phyloP scores from a whole-genome alignment of 129 eudicot genomes.

The Rutidosis leptorrhynchoides region DNA sequence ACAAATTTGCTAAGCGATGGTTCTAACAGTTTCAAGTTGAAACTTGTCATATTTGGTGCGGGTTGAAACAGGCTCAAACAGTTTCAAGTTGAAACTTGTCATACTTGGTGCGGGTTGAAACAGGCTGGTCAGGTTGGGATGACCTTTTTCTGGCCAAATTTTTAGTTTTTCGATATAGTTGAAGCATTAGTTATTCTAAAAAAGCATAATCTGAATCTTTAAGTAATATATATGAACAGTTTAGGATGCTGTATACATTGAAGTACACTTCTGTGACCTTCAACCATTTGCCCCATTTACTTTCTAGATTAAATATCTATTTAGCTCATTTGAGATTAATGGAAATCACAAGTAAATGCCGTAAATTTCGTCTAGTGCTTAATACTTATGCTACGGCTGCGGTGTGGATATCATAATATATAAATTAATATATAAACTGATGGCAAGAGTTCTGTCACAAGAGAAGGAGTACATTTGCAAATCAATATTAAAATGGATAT shows the following conservation, averaged over 20 bases:
- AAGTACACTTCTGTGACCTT: too few species aligned
- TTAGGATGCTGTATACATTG: background rate
- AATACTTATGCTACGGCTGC: too few species aligned
- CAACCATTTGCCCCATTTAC: background rate
- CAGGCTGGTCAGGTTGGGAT: background rate
- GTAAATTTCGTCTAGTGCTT: too few species aligned
- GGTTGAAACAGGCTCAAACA: background rate
- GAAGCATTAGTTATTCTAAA: background rate
- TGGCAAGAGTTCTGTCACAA: background rate
- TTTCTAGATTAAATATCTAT: too few species aligned
- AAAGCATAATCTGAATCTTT: background rate
- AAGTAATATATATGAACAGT: too few species aligned
- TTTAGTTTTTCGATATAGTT: too few species aligned
- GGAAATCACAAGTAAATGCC: background rate
- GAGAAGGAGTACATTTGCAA: background rate
- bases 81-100: background rate
- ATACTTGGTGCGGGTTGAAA: background rate
- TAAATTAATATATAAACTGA: too few species aligned
- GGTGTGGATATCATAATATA: too few species aligned
- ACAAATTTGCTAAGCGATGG: too few species aligned
- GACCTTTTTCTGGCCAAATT: background rate
- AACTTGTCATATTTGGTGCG: too few species aligned
- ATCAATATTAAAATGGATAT: too few species aligned
- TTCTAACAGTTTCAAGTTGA: too few species aligned
- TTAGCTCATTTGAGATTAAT: background rate